Conservation (phyloP, 345 rosid genomes). For the Populus simonii region DNA sequence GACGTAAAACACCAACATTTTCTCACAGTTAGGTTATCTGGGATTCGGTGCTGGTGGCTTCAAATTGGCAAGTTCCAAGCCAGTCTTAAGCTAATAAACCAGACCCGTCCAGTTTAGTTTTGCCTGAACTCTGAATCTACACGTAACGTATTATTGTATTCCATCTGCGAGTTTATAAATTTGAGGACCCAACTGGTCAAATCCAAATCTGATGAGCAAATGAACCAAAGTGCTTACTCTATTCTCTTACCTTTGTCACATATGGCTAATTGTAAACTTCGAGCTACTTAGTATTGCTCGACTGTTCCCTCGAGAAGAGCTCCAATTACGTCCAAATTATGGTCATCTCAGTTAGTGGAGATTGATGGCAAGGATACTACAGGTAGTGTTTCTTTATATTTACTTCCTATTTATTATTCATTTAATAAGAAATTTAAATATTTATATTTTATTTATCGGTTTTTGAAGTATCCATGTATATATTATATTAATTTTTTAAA, state of each 20-base stretch:
- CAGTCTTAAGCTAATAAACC: not conserved
- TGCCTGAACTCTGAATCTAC: not conserved
- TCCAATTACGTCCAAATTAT: not conserved
- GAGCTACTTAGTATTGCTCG: not conserved
- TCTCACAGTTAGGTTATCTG: conserved; percentile 9
- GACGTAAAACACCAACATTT: conserved; percentile 4
- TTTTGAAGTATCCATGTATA: no score
- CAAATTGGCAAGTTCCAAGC: not conserved
- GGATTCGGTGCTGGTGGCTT: not conserved
- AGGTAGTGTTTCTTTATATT: no score
- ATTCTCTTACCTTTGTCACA: not conserved
- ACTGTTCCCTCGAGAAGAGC: not conserved
- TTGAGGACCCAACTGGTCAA: conserved; percentile 1
- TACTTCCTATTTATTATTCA: no score
- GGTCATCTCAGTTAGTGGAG: not conserved
- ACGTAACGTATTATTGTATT: not conserved
- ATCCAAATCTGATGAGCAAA: not conserved
- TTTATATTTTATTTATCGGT: no score
- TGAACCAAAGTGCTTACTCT: not conserved
- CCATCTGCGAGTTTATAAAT: not conserved
- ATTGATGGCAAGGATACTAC: no score
- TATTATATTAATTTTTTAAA: no score
- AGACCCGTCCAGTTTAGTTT: not conserved
- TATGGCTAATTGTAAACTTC: not conserved
- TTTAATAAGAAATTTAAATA: no score